These are phyloP conservation scores for Heliocybe sulcata DNA, from an alignment of 1,284 basidiomycete species.

Conservation along the genomic window DNA sequence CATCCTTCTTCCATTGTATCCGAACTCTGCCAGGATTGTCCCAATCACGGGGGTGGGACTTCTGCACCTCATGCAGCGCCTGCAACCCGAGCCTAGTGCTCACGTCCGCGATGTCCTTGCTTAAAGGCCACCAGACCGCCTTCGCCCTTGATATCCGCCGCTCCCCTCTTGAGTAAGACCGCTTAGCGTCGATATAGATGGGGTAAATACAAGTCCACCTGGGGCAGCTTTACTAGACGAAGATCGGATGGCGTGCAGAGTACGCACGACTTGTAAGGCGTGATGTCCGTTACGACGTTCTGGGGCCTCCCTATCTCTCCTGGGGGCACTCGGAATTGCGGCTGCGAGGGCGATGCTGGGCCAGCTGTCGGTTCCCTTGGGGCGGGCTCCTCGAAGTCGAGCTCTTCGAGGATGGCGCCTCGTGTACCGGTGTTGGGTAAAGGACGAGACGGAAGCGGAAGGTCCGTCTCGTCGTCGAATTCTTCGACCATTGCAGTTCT, in stretches of 20 bases:
- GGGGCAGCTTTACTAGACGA: constrained; percentile 6
- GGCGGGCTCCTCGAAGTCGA: constrained; percentile 33
- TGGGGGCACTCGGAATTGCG: constrained; percentile 19
- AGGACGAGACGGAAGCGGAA: constrained; percentile 59
- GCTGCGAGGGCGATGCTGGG: constrained; percentile 41
- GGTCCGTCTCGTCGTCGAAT: constrained; percentile 88
- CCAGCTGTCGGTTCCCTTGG: constrained; percentile 23
- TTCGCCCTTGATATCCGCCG: constrained; percentile 77
- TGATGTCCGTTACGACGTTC: constrained; percentile 58
- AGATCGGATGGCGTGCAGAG: constrained; percentile 2
- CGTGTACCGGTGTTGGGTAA: constrained; percentile 59
- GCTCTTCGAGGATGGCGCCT: constrained; percentile 75
- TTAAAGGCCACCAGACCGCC: constrained; percentile 91
- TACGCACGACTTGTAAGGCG: constrained; percentile 71
- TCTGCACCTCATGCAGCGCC: constrained; percentile 82
- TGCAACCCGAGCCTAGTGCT: constrained; percentile 71
- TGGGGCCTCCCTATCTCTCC: constrained; percentile 11
- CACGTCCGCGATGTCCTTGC: constrained; percentile 86
- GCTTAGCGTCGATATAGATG: constrained; percentile 95
- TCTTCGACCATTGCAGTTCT: constrained; percentile 59
- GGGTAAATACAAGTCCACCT: constrained; percentile 96
- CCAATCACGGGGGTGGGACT: constrained; percentile 93
- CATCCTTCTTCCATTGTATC: constrained; percentile 85
- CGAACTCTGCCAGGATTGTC: constrained; percentile 92
- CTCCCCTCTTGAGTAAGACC: constrained; percentile 75